These are phyloP conservation scores for Punica granatum DNA, from an alignment of 345 rosid genomes.

Conservation along the genomic window DNA sequence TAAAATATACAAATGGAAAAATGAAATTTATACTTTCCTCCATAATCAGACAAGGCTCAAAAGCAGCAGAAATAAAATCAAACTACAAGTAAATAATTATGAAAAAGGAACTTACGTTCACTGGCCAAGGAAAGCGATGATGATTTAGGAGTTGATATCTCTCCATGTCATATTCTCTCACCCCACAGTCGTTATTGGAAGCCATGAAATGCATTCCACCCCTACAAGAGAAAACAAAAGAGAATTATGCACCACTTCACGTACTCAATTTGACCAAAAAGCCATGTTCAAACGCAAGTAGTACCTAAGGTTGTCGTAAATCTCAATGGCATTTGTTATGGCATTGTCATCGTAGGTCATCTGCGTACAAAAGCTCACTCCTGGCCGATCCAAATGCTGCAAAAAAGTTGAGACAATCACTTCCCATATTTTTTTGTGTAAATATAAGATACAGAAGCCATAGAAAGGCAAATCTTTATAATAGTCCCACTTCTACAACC, in stretches of 20 bases:
- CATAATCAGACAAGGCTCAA: background rate
- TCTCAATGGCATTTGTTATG: conserved; percentile 51
- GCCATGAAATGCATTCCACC: conserved; percentile 51
- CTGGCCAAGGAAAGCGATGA: conserved; percentile 49
- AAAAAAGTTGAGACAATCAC: background rate
- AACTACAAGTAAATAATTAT: background rate
- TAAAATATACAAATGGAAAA: too few relatives aligned
- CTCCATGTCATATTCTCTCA: conserved; percentile 49
- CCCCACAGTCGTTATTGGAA: conserved; percentile 43
- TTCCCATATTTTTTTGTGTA: background rate
- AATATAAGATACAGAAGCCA: background rate
- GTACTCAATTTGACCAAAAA: background rate
- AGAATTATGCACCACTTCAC: background rate
- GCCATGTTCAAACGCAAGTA: background rate
- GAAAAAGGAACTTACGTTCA: conserved; percentile 36
- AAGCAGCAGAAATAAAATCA: background rate
- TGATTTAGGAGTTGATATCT: conserved; percentile 43
- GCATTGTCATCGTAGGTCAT: conserved; percentile 54
- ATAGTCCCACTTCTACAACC: background rate
- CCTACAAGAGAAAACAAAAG: conserved; percentile 24
- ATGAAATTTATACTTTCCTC: too few relatives aligned
- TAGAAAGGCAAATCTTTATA: background rate
- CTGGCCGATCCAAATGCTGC: conserved; percentile 42
- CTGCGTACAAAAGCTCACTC: conserved; percentile 53
- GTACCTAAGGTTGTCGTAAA: conserved; percentile 49